Evolutionary conservation across 78 protist genomes (phyloP), one percentile per base, ranked within the genome.

Genomic region (Dictyostelium purpureum): DNA sequence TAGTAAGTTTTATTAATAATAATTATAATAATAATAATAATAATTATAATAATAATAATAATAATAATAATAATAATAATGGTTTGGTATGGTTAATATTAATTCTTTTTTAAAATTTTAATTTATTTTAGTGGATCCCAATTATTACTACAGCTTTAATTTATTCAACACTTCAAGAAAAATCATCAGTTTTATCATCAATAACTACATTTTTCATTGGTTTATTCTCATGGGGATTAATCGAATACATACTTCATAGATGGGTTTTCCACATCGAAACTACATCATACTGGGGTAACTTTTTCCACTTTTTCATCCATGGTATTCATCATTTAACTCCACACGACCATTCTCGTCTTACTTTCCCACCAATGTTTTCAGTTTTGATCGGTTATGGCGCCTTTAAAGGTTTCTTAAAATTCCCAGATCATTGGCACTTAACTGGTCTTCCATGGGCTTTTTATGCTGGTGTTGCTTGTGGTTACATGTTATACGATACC

Each of bases 291-390:
- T 66, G 85, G 75, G 78, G 89, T 7, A 96, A 93, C 87, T 80
- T 90, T 37, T 73, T 96, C 59, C 98, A 96, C 80, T 96, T 95
- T 79, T 79, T 96, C 82, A 78, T 90, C 19, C 98, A 96, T 38
- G 98, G 98, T 18, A 81, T 94, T 63, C 98, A 96, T 77, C 98
- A 96, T 94, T 52, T 96, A 33, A 94, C 93, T 12, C 98, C 98
- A 73, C 61, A 74, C 38, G 98, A 96, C 75, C 28, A 90, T 21
- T 80, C 89, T 40, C 70, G 97, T 40, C 59, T 96, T 26, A 94
- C 95, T 19, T 93, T 96, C 16, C 97, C 97, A 38, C 94, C 94
- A 42, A 47, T 69, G 37, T 90, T 90, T 40, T 73, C 94, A 16
- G 65, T 77, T 14, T 33, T 85, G 2, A 73, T 85, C 56, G 90